Base-by-base conservation (phyloP, 495 filamentous ascomycete species). In the Ramalina intermedia region DNA sequence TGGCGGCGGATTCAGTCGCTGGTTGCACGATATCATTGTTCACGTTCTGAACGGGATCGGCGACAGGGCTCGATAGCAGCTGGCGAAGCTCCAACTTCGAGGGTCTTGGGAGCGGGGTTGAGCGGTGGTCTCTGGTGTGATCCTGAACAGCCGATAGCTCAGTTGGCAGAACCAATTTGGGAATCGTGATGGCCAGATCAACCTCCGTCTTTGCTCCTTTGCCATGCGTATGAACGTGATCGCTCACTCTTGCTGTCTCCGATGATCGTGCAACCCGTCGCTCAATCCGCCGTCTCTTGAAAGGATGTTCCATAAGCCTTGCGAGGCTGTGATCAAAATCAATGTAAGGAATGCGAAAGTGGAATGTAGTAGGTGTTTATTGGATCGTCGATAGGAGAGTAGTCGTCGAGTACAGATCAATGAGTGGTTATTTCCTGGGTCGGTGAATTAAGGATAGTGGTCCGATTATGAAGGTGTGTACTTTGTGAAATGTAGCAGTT, bases 281-380 rank as follows among this genome's bases (percentile, higher is more conserved):
- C 44, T 48, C 46, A 8, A 59, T 24, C 35, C 39, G 56, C 29
- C 57, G 57, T 49, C 54, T 51, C 44, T 59, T 59, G 40, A 46
- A 52, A 23, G 57, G 51, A 41, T 50, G 51, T 23, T 59, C 55
- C 57, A 59, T 59, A 43, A 37, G 20, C 47, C 42, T 24, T 43
- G 48, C 18, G 38, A n/a, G 48, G 24, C 33, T 4, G 1, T 17
- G 14, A 5, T 17, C 33, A 21, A 6, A 14, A 36, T 20, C 7
- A 4, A 16, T 17, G 33, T 1, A 47, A n/a, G 27, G 44, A 20
- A 12, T 35, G 7, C 29, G 29, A 7, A 33, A 33, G 29, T 33
- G 44, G 37, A 6, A 37, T 36, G 8, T 16, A 35, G 44, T 16
- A 9, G 27, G 44, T 36, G 6, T 35, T 36, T 9, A 23, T 7